Base-by-base conservation (phyloP, 2,329 filamentous ascomycete species). In the Emergomyces orientalis region DNA sequence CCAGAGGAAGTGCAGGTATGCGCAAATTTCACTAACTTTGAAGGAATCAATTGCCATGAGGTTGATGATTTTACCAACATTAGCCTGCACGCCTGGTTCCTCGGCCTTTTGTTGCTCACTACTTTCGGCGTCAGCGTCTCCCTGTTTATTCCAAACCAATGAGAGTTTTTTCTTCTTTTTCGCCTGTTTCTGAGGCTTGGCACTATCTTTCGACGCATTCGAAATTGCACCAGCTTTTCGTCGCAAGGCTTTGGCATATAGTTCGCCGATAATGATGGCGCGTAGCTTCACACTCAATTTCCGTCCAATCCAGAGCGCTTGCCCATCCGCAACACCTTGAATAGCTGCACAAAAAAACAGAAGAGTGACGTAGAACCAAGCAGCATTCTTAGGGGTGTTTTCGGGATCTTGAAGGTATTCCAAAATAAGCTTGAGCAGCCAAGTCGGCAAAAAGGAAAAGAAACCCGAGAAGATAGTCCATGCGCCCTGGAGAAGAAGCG, bases 21-120 rank as follows among this genome's bases (percentile, higher is more conserved):
- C 89, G 45, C 91, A 94, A 64, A 96, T 88, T 73, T 99, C 94
- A 65, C 90, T 89, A 62, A 99, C 91, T 78, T 99, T 99, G 85
- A 97, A 97, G 57, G 93, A 97, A 79, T 99, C 95, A 49, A 99
- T 95, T 13, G 94, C 95, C 94, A 99, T 99, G 67, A 99, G 81
- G 75, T 97, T 99, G 79, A 99, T 99, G 71, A 99, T 97, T n/a
- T 94, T 96, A 66, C 95, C 94, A 59, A 95, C 83, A 65, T 94
- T 97, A 47, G 91, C 93, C 77, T 96, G 91, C 63, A 88, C 84
- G 65, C 91, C 87, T 22, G 65, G 63, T n/a, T 72, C 70, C 41
- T 69, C 70, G 22, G 66, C 63, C 34, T 70, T 67, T 5, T 65
- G 61, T 56, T 73, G 70, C 4, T 67, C 62, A 19, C 64, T 65